Conservation (phyloP, 2,329 filamentous ascomycete species). For the Diaporthe citrichinensis region DNA sequence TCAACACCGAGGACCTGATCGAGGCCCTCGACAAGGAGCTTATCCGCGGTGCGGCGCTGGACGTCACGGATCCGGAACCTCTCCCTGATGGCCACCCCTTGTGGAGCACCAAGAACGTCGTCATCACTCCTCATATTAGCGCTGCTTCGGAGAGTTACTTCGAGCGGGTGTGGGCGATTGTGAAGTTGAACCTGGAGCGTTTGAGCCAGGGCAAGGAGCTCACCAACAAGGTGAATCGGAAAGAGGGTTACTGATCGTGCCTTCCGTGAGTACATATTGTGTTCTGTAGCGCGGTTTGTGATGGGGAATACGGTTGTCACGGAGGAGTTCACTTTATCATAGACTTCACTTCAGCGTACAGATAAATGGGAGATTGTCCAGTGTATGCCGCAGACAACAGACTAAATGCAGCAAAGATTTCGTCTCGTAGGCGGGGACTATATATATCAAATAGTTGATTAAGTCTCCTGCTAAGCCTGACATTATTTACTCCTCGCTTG, state of each 20-base stretch:
- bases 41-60: conserved; percentile 77
- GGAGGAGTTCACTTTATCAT: background rate
- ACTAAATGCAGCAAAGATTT: background rate
- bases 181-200: conserved; percentile 57
- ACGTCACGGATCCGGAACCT: conserved; percentile 86
- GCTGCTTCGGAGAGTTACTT: conserved; percentile 57
- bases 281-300: background rate
- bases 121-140: conserved; percentile 70
- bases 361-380: background rate
- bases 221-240: conserved; percentile 58
- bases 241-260: conserved; percentile 47
- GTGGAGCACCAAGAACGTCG: conserved; percentile 78
- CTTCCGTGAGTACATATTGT: no score
- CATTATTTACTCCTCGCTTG: background rate
- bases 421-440: no score
- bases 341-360: background rate
- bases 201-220: conserved; percentile 54
- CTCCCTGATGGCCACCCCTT: conserved; percentile 76
- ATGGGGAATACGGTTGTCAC: background rate
- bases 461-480: background rate
- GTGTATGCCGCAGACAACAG: background rate
- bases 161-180: conserved; percentile 57
- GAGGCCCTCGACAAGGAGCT: conserved; percentile 65
- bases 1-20: conserved; percentile 70
- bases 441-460: background rate